A percentile compares a stretch with the other conserved stretches of the same genome.
These are phyloP conservation scores for Radiomyces spectabilis DNA, from an alignment of 192 early-diverging fungal species.

Conservation along the genomic window DNA sequence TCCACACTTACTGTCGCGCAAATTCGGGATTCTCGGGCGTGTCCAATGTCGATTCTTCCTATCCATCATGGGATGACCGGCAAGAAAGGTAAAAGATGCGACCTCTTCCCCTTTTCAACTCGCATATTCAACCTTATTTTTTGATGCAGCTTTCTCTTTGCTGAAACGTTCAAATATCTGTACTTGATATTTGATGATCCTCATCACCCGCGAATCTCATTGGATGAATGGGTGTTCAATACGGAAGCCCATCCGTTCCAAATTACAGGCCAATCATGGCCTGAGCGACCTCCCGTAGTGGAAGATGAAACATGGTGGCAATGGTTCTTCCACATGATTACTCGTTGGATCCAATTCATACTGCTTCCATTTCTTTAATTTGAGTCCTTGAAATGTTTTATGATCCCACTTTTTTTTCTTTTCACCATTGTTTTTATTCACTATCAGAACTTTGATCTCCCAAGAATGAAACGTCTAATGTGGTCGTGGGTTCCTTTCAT, in stretches of 20 bases:
- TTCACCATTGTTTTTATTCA: too few relatives aligned
- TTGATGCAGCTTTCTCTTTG: slow-evolving; percentile 91
- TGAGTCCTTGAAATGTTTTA: too few relatives aligned
- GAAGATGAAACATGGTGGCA: too few relatives aligned
- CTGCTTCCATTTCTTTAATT: too few relatives aligned
- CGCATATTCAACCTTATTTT: too few relatives aligned
- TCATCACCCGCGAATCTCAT: slow-evolving; percentile 39
- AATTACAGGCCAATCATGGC: too few relatives aligned
- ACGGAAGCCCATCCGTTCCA: slow-evolving; percentile 90
- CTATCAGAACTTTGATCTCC: slow-evolving; percentile 9
- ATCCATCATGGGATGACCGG: slow-evolving; percentile 29
- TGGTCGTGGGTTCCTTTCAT: not conserved
- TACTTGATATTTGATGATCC: slow-evolving; percentile 76
- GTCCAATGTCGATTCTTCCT: slow-evolving; percentile 20
- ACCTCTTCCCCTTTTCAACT: too few relatives aligned
- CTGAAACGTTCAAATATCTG: slow-evolving; percentile 94
- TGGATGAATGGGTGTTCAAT: slow-evolving; percentile 86
- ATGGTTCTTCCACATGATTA: too few relatives aligned
- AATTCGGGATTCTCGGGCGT: slow-evolving; percentile 43
- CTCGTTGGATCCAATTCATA: too few relatives aligned
- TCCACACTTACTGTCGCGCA: slow-evolving; percentile 40
- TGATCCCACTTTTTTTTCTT: too few relatives aligned
- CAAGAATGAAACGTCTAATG: slow-evolving; percentile 12
- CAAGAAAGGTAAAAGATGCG: slow-evolving; percentile 60
- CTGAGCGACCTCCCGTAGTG: too few relatives aligned